phyloP scores from a whole-genome alignment of 306 rosid species.

The Prunus salicina region DNA sequence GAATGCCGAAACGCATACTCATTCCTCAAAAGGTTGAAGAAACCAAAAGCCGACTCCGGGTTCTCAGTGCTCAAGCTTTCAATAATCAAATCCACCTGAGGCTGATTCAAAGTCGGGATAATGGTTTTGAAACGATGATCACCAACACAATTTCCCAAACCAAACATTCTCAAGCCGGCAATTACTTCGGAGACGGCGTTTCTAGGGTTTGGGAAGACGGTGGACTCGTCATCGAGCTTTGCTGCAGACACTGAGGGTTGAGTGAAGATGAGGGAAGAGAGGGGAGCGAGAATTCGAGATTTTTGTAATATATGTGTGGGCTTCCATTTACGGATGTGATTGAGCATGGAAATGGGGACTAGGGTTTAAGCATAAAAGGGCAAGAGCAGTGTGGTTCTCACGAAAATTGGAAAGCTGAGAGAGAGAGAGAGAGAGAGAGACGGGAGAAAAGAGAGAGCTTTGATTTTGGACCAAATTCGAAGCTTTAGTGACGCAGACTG shows the following conservation, averaged over 20 bases:
- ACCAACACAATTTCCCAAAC: slow-evolving; percentile 24
- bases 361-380: slow-evolving; percentile 5
- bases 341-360: slow-evolving; percentile 42
- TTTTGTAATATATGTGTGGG: slow-evolving; percentile 8
- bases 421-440: too few species aligned
- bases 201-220: slow-evolving; percentile 9
- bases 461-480: not conserved
- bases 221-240: slow-evolving; percentile 17
- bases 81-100: slow-evolving; percentile 35
- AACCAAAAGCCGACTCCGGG: slow-evolving; percentile 38
- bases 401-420: not conserved
- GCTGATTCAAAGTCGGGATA: slow-evolving; percentile 26
- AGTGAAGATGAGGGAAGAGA: slow-evolving; percentile 24
- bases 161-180: slow-evolving; percentile 34
- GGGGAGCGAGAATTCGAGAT: slow-evolving; percentile 21
- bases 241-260: slow-evolving; percentile 33
- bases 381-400: slow-evolving; percentile 1
- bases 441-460: not conserved
- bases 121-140: slow-evolving; percentile 22
- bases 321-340: slow-evolving; percentile 26
- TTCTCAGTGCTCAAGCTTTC: slow-evolving; percentile 31
- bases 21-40: slow-evolving; percentile 37
- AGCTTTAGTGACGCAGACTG: not conserved
- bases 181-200: slow-evolving; percentile 34
- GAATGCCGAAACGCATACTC: slow-evolving; percentile 42